Evolutionary conservation across 2,329 filamentous ascomycete species (phyloP).

Genomic region (Chalaropsis thielavioides): DNA sequence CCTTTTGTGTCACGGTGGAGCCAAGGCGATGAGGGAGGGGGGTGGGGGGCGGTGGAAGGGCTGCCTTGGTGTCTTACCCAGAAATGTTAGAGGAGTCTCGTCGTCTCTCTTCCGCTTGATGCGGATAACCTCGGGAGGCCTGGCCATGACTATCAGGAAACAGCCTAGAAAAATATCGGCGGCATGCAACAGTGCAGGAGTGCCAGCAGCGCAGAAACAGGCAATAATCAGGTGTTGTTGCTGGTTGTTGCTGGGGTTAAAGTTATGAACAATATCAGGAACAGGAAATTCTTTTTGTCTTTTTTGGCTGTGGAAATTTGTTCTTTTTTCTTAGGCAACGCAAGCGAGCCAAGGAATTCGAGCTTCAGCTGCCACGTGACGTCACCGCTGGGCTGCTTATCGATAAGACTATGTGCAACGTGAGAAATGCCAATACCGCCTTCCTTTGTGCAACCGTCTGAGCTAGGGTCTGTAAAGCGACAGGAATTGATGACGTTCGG

Average conservation of each 20-base stretch:
- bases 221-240: neutral
- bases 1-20: neutral
- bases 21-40: neutral
- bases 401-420: neutral
- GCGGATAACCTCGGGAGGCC: conserved; percentile 44
- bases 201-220: neutral
- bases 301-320: conserved; percentile 1
- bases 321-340: neutral
- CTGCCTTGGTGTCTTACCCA: conserved; percentile 30
- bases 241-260: neutral
- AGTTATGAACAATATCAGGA: neutral
- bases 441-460: neutral
- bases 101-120: conserved; percentile 47
- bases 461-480: too few relatives aligned
- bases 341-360: neutral
- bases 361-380: conserved; percentile 3
- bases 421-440: neutral
- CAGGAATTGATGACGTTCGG: too few relatives aligned
- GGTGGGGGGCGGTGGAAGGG: neutral
- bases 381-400: neutral
- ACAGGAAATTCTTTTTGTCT: neutral
- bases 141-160: conserved; percentile 31
- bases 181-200: neutral
- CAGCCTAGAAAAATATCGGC: neutral
- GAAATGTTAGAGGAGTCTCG: conserved; percentile 39